Conservation (phyloP, 768 basidiomycete genomes). For the Lactarius indigo region DNA sequence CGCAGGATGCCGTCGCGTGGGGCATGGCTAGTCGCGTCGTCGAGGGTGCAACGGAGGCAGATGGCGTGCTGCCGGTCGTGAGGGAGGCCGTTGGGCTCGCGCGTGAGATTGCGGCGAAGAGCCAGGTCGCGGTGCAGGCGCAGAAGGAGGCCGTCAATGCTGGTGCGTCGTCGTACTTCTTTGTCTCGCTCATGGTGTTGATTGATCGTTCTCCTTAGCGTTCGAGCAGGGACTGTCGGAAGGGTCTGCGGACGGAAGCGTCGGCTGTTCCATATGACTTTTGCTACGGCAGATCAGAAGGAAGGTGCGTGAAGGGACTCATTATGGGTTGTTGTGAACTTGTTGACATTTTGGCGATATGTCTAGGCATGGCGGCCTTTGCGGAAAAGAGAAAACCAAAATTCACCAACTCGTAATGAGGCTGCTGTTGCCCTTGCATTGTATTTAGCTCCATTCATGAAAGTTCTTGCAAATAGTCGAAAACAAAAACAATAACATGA, state of each 20-base stretch:
- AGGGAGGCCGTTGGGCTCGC: slow-evolving; percentile 84
- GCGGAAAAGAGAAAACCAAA: slow-evolving; percentile 87
- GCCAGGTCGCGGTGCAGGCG: slow-evolving; percentile 78
- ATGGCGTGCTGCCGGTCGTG: slow-evolving; percentile 62
- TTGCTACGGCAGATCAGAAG: slow-evolving; percentile 93
- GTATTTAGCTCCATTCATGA: neutral
- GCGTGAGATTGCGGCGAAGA: slow-evolving; percentile 73
- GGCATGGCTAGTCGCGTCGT: slow-evolving; percentile 85
- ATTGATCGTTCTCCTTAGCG: slow-evolving; percentile 42
- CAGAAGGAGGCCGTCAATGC: slow-evolving; percentile 94
- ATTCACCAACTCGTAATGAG: slow-evolving; percentile 59
- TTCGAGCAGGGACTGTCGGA: slow-evolving; percentile 78
- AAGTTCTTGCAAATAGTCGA: neutral
- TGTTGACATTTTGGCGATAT: slow-evolving; percentile 15
- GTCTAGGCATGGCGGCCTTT: slow-evolving; percentile 88
- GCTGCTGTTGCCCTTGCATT: neutral
- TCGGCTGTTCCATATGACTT: slow-evolving; percentile 84
- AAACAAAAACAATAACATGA: neutral
- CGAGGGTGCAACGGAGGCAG: slow-evolving; percentile 41
- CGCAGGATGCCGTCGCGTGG: slow-evolving; percentile 81
- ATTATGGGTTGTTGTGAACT: neutral
- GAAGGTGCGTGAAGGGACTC: slow-evolving; percentile 66
- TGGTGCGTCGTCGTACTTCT: slow-evolving; percentile 38
- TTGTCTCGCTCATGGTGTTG: neutral
- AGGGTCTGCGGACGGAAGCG: slow-evolving; percentile 90